These are phyloP conservation scores for Gossypioides kirkii DNA, from an alignment of 345 rosid species.

Conservation along the genomic window DNA sequence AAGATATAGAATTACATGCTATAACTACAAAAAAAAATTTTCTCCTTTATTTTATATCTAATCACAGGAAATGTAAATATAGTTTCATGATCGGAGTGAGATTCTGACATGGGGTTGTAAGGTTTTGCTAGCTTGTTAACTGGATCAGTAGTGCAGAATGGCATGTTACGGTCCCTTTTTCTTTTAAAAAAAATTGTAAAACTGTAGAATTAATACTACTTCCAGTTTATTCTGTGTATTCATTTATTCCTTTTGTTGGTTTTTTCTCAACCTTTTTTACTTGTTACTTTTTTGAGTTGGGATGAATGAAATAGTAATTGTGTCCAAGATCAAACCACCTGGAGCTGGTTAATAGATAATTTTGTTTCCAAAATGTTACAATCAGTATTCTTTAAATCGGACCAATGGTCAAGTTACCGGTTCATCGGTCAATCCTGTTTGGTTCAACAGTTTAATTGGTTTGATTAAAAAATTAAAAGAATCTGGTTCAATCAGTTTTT, in stretches of 20 bases:
- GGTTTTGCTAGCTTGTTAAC: background rate
- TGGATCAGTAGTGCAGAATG: background rate
- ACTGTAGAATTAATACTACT: background rate
- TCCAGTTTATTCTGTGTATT: background rate
- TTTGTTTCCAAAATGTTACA: too few relatives aligned
- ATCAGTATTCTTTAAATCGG: too few relatives aligned
- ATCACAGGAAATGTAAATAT: slow-evolving; percentile 14
- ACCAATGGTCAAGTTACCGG: too few relatives aligned
- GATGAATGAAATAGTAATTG: too few relatives aligned
- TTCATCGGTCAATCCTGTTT: too few relatives aligned
- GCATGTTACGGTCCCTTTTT: background rate
- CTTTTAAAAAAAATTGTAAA: background rate
- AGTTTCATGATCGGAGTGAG: background rate
- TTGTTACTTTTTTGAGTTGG: too few relatives aligned
- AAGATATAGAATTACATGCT: background rate
- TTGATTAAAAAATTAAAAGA: too few relatives aligned
- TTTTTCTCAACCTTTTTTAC: background rate
- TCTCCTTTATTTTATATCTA: background rate
- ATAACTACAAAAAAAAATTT: background rate
- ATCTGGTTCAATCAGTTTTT: too few relatives aligned
- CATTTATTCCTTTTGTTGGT: background rate
- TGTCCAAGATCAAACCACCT: too few relatives aligned
- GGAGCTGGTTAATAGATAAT: too few relatives aligned
- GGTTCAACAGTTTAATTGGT: too few relatives aligned
- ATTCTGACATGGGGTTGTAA: background rate